Evolutionary conservation across 2,329 filamentous ascomycete species (phyloP), one percentile per base, ranked within the genome.

Genomic region (Pseudofabraea citricarpa): DNA sequence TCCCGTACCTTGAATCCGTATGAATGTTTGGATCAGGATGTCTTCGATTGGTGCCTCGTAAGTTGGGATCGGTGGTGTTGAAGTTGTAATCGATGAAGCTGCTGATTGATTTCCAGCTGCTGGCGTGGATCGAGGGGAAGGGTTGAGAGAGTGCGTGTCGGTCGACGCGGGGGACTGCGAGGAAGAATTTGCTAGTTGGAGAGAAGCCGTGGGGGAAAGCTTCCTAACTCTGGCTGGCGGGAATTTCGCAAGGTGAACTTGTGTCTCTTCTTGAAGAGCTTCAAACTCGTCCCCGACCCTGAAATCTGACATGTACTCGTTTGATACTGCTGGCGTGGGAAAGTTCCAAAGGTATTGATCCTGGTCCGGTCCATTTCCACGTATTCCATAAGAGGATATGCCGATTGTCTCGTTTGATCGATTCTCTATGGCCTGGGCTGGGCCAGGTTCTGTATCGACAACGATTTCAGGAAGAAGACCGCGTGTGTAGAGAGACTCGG

Each of bases 31-130:
- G 16, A 60, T 54, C 9, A 60, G 46, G 15, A 48, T 48, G 31
- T 60, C 56, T 47, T 60, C 58, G 20, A 60, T 52, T 5, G 39
- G 40, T 7, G 53, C 35, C 26, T 59, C 53, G 22, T 53, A 56
- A 36, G 56, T 49, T 6, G 57, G 48, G 5, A 48, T 35, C 20
- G 52, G 47, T 15, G 49, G 52, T 16, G 46, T 50, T 12, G 48
- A 47, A 32, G 46, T 49, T 40, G 46, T n/a, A 22, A n/a, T 13
- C 8, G 9, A 21, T 13, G 21, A 21, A 21, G 35, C 7, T n/a
- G 15, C 8, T 33, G 27, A 31, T 15, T 10, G 27, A 31, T 12
- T 15, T 12, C 5, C 16, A 5, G 41, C 20, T 53, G 45, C n/a
- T 5, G 53, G 44, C 31, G 53, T 54, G 5, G 42, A 41, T 24